These are phyloP conservation scores for Colletotrichum orbiculare DNA, from an alignment of 2,329 filamentous ascomycete species.

Conservation along the genomic window DNA sequence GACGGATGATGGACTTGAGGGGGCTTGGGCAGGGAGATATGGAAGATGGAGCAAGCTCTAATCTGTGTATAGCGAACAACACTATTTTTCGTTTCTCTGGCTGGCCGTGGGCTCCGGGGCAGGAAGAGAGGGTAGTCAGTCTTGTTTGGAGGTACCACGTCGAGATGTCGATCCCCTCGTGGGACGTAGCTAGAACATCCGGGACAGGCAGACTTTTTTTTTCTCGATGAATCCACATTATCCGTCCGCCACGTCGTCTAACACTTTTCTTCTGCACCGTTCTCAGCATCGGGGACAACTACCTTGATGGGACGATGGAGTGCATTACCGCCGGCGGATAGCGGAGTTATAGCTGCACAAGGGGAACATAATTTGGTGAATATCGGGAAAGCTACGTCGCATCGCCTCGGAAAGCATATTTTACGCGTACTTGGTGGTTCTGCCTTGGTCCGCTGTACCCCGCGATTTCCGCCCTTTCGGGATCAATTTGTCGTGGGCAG, in stretches of 20 bases:
- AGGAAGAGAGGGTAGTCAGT: neutral
- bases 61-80: constrained; percentile 34
- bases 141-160: constrained; percentile 18
- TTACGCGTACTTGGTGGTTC: no score
- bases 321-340: no score
- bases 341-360: no score
- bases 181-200: constrained; percentile 33
- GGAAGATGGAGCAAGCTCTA: constrained; percentile 30
- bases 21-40: neutral
- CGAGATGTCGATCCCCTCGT: constrained; percentile 14
- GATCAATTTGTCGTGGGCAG: no score
- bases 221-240: constrained; percentile 33
- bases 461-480: no score
- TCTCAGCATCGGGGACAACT: no score
- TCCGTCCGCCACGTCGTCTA: constrained; percentile 8
- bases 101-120: constrained; percentile 1
- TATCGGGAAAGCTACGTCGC: no score
- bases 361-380: no score
- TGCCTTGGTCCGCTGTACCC: no score
- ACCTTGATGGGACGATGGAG: no score
- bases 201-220: constrained; percentile 29
- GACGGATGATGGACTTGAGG: constrained; percentile 1
- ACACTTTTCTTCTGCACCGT: neutral
- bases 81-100: constrained; percentile 13
- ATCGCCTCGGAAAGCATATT: no score